Conservation (phyloP, 306 rosid genomes). For the Benincasa hispida region DNA sequence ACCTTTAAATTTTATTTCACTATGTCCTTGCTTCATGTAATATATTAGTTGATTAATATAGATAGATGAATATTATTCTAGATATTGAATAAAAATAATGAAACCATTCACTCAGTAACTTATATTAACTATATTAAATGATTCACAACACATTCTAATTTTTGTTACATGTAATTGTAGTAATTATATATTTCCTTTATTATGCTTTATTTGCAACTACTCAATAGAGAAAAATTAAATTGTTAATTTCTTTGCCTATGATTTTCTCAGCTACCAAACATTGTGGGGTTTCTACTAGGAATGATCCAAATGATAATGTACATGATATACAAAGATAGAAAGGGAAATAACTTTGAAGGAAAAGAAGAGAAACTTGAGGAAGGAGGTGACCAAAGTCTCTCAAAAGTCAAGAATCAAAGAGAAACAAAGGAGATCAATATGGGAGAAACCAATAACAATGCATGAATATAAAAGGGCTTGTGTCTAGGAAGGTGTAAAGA, state of each 20-base stretch:
- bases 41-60: too few relatives aligned
- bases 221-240: too few relatives aligned
- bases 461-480: neutral
- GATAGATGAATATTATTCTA: too few relatives aligned
- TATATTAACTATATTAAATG: too few relatives aligned
- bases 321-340: slow-evolving; percentile 27
- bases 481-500: too few relatives aligned
- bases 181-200: too few relatives aligned
- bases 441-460: neutral
- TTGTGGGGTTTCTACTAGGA: slow-evolving; percentile 52
- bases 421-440: neutral
- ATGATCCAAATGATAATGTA: slow-evolving; percentile 39
- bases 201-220: neutral
- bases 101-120: neutral
- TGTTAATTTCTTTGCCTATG: neutral
- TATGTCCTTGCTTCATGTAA: too few relatives aligned
- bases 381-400: neutral
- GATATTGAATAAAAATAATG: too few relatives aligned
- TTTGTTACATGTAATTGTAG: neutral
- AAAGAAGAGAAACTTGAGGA: neutral
- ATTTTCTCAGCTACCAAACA: slow-evolving; percentile 41
- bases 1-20: too few relatives aligned
- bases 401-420: neutral
- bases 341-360: neutral
- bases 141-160: neutral